Evolutionary conservation across 2,329 filamentous ascomycete genomes (phyloP).

Genomic region (Didymella arachidicola): DNA sequence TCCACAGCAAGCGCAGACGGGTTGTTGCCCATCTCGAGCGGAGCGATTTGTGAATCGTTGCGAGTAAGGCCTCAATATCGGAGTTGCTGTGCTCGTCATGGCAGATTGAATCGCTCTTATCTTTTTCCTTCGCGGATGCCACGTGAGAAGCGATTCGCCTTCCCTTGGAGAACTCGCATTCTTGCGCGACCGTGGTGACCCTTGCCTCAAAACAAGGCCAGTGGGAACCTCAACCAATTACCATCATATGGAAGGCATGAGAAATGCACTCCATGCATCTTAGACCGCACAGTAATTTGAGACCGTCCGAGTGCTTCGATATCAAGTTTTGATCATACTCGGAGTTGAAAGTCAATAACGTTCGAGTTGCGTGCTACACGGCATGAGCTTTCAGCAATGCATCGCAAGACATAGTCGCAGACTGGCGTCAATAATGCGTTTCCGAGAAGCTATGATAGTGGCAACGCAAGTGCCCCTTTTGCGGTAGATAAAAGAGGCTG

Average conservation of each 20-base stretch:
- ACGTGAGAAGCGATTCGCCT: neutral
- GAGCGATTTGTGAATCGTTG: neutral
- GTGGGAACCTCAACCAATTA: neutral
- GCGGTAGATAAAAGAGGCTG: neutral
- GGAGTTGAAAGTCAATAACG: neutral
- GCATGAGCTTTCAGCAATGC: slow-evolving; percentile 3
- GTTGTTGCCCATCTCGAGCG: slow-evolving; percentile 5
- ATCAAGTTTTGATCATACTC: neutral
- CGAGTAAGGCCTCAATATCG: neutral
- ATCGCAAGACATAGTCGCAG: slow-evolving; percentile 6
- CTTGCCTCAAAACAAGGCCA: slow-evolving; percentile 18
- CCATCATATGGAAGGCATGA: neutral
- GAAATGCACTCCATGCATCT: neutral
- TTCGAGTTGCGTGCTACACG: slow-evolving; percentile 3
- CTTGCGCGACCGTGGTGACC: slow-evolving; percentile 13
- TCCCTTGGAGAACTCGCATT: slow-evolving; percentile 17
- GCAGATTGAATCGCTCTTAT: slow-evolving; percentile 1
- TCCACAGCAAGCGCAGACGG: neutral
- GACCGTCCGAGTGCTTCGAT: neutral
- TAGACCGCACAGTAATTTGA: neutral
- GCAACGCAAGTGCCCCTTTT: neutral
- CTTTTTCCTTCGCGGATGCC: neutral
- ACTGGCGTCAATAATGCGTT: neutral
- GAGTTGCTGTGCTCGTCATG: neutral
- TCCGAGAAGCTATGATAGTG: neutral